Evolutionary conservation across 495 filamentous ascomycete genomes (phyloP).

Genomic region (Penicillium chermesinum): DNA sequence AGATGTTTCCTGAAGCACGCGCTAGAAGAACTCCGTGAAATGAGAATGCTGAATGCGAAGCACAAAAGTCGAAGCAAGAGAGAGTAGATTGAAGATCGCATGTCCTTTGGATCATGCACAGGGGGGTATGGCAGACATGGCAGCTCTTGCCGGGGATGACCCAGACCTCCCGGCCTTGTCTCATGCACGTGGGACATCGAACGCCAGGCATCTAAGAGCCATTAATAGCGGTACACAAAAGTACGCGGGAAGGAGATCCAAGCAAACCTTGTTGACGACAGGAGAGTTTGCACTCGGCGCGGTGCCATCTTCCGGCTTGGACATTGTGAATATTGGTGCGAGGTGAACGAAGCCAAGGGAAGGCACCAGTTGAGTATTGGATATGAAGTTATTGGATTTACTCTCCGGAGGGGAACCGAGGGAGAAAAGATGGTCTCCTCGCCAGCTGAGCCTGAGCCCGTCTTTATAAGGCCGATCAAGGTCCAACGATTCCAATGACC

Average conservation of each 20-base stretch:
- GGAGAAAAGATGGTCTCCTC: too few species aligned
- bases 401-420: too few species aligned
- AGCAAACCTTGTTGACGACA: slow-evolving; percentile 20
- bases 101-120: slow-evolving; percentile 17
- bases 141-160: slow-evolving; percentile 49
- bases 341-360: not conserved
- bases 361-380: not conserved
- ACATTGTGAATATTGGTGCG: too few species aligned
- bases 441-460: too few species aligned
- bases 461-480: not conserved
- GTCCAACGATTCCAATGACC: not conserved
- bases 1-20: not conserved
- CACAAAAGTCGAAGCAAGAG: too few species aligned
- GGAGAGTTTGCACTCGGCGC: slow-evolving; percentile 11
- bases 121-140: slow-evolving; percentile 39
- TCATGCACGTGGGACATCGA: slow-evolving; percentile 41
- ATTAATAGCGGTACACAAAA: too few species aligned
- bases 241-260: too few species aligned
- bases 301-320: too few species aligned
- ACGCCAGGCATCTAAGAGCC: slow-evolving; percentile 52
- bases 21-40: not conserved
- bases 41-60: too few species aligned
- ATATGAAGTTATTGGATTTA: too few species aligned
- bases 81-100: too few species aligned
- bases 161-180: slow-evolving; percentile 41